These are phyloP conservation scores for Gaertneriomyces sp. DNA, from an alignment of 192 early-diverging fungal genomes.

Conservation along the genomic window DNA sequence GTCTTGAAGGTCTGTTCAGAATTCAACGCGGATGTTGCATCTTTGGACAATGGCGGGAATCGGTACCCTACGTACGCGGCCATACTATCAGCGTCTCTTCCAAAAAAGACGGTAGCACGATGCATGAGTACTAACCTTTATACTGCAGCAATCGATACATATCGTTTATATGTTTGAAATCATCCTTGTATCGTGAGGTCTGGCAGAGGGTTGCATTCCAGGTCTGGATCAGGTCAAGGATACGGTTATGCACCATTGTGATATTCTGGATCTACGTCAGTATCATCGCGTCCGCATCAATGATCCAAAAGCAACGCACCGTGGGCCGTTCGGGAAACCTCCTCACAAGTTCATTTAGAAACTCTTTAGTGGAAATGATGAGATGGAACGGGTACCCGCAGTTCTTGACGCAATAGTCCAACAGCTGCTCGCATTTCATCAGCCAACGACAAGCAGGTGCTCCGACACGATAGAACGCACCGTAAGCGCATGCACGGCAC, in stretches of 20 bases:
- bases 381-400: conserved; percentile 97
- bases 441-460: conserved; percentile 14
- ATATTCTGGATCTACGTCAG: conserved; percentile 29
- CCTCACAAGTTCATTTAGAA: conserved; percentile 91
- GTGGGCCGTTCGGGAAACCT: conserved; percentile 88
- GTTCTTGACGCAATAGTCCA: conserved; percentile 98
- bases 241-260: conserved; percentile 73
- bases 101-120: neutral
- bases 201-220: conserved; percentile 90
- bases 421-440: conserved; percentile 54
- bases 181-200: conserved; percentile 86
- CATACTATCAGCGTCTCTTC: conserved; percentile 1
- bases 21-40: conserved; percentile 63
- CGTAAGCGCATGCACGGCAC: conserved; percentile 62
- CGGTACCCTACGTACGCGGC: conserved; percentile 56
- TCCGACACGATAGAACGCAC: conserved; percentile 33
- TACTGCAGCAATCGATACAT: conserved; percentile 87
- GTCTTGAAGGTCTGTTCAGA: conserved; percentile 71
- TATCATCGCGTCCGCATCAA: neutral
- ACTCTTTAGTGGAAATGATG: conserved; percentile 93
- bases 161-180: conserved; percentile 90
- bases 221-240: conserved; percentile 88
- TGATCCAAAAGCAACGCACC: conserved; percentile 43
- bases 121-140: conserved; percentile 60
- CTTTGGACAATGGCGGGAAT: conserved; percentile 63